Evolutionary conservation across 2,329 filamentous ascomycete genomes (phyloP), one percentile per base, ranked within the genome.

Genomic region (Aspergillus carbonarius): DNA sequence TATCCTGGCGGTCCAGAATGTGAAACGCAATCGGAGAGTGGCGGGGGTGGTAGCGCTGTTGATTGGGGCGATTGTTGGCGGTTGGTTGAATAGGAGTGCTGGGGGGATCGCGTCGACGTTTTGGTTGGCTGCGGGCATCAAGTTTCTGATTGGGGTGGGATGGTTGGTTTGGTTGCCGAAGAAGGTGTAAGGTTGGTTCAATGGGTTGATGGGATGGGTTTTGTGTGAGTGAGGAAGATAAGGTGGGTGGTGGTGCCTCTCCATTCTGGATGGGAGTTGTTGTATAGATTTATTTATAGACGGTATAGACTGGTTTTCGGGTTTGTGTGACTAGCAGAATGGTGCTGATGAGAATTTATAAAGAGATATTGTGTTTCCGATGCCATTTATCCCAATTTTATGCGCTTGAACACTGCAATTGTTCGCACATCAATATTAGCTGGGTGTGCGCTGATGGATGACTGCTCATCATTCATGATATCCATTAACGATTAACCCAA

Each of bases 31-130:
- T 63, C 65, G 74, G 39, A 70, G 76, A 34, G 57, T 77, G 12
- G 73, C 71, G 4, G 70, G 74, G 10, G 75, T 78, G 13, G 69
- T 76, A 15, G 67, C 63, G 10, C 62, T 80, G 51, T 63, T 79
- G 39, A 37, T 75, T 5, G 78, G 78, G 5, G 77, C 75, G 4
- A 74, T 79, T 59, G 66, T 70, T 2, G 77, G 77, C 3, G 78
- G 78, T 0, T 78, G 76, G 72, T 64, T 79, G 66, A 76, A 74
- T 66, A 71, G 71, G 50, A 77, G 72, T 59, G 68, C 66, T 12
- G 76, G 73, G 3, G 77, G 76, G n/a, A 78, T 80, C 72, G 66
- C 74, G 57, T 72, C 74, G 25, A 76, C 76, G 2, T 58, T 80
- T 59, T 80, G 77, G 78, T 68, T 79, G 57, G 72, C 76, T 5